phyloP scores from a whole-genome alignment of 73 alveolate genomes.

The Paraurostyla sp. region DNA sequence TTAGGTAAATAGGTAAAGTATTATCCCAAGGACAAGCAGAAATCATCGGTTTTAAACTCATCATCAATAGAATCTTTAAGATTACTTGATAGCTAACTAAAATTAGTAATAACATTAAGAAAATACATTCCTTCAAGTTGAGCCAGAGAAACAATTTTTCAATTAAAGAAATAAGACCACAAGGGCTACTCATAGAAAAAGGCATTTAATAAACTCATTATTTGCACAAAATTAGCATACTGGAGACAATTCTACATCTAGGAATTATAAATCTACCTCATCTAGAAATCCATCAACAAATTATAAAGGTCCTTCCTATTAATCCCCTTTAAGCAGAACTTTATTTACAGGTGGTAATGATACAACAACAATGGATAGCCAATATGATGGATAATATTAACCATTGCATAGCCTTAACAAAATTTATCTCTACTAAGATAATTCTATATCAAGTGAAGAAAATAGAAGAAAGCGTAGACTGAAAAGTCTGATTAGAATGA shows the following conservation, averaged over 20 bases:
- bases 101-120: not conserved
- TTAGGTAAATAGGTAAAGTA: no score
- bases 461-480: not conserved
- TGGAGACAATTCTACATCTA: not conserved
- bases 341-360: not conserved
- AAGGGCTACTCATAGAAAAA: not conserved
- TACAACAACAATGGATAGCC: not conserved
- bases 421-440: not conserved
- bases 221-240: not conserved
- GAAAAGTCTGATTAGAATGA: conserved; percentile 35
- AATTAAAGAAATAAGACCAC: conserved; percentile 27
- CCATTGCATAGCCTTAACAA: not conserved
- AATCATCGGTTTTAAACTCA: not conserved
- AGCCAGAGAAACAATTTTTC: no score
- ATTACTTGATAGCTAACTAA: not conserved
- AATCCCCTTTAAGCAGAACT: not conserved
- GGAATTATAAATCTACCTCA: not conserved
- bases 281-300: not conserved
- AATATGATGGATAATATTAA: not conserved
- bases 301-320: not conserved
- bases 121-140: not conserved
- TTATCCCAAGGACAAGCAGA: no score
- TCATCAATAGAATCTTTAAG: not conserved
- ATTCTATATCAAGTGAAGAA: not conserved
- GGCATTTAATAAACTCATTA: not conserved